Conservation (phyloP, 306 rosid species). For the Gynostemma pentaphyllum region DNA sequence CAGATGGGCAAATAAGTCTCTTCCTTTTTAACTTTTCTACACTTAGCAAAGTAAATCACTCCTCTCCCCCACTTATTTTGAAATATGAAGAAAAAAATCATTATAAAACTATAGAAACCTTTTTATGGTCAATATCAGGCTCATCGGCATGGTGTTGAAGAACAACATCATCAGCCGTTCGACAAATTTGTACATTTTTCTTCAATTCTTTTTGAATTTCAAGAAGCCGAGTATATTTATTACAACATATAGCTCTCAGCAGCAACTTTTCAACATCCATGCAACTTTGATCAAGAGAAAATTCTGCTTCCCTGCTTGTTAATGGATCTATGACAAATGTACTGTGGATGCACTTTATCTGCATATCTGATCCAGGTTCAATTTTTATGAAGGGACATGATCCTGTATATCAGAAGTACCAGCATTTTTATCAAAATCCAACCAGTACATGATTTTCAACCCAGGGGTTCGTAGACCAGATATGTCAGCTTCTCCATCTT, state of each 20-base stretch:
- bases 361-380: conserved; percentile 87
- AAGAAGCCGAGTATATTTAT: conserved; percentile 79
- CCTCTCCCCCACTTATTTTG: no score
- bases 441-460: conserved; percentile 78
- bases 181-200: conserved; percentile 63
- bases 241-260: conserved; percentile 78
- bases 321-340: conserved; percentile 80
- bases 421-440: conserved; percentile 71
- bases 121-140: conserved; percentile 44
- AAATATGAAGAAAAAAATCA: conserved; percentile 2
- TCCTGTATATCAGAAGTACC: conserved; percentile 47
- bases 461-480: conserved; percentile 83
- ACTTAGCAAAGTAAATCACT: background rate
- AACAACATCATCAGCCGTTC: conserved; percentile 56
- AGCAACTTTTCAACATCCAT: conserved; percentile 92
- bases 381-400: conserved; percentile 70
- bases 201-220: conserved; percentile 81
- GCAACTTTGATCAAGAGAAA: conserved; percentile 72
- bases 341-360: conserved; percentile 74
- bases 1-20: background rate
- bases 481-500: conserved; percentile 75
- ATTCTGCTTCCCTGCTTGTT: conserved; percentile 81
- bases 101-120: conserved; percentile 28
- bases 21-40: background rate
- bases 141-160: conserved; percentile 53